Percentiles rank a stretch among this genome's conserved stretches.
Evolutionary conservation across 805 yeast genomes (phyloP).

Genomic region (Clavispora fructus): DNA sequence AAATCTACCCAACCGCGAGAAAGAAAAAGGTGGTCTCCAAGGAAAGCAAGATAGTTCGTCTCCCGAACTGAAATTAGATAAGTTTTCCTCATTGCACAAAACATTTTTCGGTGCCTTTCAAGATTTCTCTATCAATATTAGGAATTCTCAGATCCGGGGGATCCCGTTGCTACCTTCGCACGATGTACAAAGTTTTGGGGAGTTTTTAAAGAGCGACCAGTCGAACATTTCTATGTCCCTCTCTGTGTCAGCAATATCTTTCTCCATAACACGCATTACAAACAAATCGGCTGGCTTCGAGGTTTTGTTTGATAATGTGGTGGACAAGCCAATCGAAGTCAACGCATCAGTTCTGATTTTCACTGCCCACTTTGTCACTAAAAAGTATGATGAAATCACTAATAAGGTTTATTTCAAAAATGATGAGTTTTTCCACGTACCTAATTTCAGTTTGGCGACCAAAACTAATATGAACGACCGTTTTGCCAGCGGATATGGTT

Average conservation of each 20-base stretch:
- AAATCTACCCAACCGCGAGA: not conserved
- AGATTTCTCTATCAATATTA: conserved; percentile 10
- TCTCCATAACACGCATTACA: conserved; percentile 6
- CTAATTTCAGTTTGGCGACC: conserved; percentile 29
- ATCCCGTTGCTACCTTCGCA: conserved; percentile 12
- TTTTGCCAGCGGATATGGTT: conserved; percentile 30
- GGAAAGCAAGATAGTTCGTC: not conserved
- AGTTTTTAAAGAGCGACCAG: conserved; percentile 4
- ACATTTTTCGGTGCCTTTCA: conserved; percentile 7
- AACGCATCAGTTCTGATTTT: conserved; percentile 30
- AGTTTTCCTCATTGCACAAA: conserved; percentile 4
- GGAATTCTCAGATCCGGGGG: conserved; percentile 4
- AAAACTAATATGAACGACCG: conserved; percentile 32
- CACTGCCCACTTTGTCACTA: conserved; percentile 17
- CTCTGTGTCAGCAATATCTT: conserved; percentile 8
- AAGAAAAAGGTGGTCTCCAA: not conserved
- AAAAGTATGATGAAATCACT: conserved; percentile 1
- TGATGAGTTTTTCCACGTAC: conserved; percentile 30
- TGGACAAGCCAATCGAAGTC: conserved; percentile 31
- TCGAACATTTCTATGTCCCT: conserved; percentile 3
- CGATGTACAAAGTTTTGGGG: conserved; percentile 3
- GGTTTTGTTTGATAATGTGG: conserved; percentile 25
- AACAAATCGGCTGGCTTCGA: conserved; percentile 32
- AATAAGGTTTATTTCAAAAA: not conserved
- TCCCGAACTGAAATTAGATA: not conserved